A percentile compares a stretch with the other conserved stretches of the same genome.
These are phyloP conservation scores for Ulota crispa DNA, from an alignment of 225 moss, liverwort and hornwort genomes.

Conservation along the genomic window DNA sequence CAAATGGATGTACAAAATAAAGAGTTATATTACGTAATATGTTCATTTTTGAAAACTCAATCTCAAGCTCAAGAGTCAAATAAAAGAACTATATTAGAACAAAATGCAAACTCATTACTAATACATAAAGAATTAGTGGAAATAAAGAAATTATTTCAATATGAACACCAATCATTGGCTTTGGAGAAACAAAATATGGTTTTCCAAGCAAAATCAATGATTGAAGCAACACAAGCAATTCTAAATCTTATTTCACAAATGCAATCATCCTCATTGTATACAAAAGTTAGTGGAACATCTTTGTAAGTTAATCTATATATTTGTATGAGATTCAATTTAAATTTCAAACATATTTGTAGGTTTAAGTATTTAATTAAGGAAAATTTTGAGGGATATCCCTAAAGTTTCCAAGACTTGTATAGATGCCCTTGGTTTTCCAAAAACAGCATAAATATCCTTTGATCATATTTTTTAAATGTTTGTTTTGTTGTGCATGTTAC, in stretches of 20 bases:
- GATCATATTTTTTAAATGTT: no score
- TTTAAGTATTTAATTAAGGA: not conserved
- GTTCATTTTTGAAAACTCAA: conserved; percentile 4
- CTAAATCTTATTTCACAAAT: not conserved
- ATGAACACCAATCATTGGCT: not conserved
- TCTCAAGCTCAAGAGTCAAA: not conserved
- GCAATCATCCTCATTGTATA: not conserved
- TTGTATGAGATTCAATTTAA: no score
- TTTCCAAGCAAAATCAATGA: conserved; percentile 14
- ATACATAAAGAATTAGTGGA: not conserved
- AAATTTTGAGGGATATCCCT: no score
- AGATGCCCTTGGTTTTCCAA: no score
- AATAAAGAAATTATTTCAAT: not conserved
- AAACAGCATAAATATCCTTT: no score
- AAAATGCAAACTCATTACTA: not conserved
- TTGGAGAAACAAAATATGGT: not conserved
- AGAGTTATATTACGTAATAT: not conserved
- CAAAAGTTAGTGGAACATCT: not conserved
- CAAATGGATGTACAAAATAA: not conserved
- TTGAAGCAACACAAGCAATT: conserved; percentile 16
- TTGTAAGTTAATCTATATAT: not conserved
- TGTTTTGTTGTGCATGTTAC: no score
- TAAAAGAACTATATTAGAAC: not conserved
- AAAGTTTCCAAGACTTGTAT: no score
- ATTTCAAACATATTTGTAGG: not conserved